A percentile compares a stretch with the other conserved stretches of the same genome.
Conservation (phyloP, 2,329 filamentous ascomycete species). For the Sporothrix pallida region DNA sequence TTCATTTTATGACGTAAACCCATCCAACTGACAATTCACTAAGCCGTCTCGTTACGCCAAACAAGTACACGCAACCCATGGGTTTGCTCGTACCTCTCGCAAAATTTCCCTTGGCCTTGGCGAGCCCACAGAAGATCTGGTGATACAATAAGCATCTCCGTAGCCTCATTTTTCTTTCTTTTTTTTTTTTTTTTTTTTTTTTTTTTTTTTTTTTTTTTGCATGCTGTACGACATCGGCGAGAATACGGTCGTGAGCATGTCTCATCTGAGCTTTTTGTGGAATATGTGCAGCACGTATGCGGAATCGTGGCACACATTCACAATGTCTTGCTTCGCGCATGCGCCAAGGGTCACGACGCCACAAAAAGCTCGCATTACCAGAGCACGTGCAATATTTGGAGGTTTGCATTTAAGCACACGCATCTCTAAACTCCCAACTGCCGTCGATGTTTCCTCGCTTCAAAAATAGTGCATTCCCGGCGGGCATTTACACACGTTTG, state of each 20-base stretch:
- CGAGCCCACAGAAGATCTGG: not conserved
- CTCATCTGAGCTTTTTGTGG: not conserved
- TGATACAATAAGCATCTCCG: conserved; percentile 12
- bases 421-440: not conserved
- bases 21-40: too few relatives aligned
- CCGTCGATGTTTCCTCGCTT: not conserved
- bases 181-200: not conserved
- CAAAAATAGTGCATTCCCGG: not conserved
- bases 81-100: not conserved
- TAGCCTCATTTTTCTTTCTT: too few relatives aligned
- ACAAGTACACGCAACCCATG: not conserved
- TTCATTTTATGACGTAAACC: too few relatives aligned
- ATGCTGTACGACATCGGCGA: not conserved
- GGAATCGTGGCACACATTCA: not conserved
- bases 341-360: not conserved
- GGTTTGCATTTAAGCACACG: not conserved
- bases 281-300: too few relatives aligned
- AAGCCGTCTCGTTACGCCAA: not conserved
- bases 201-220: not conserved
- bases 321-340: not conserved
- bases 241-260: not conserved
- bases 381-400: not conserved
- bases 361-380: not conserved
- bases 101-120: not conserved
- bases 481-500: not conserved